Evolutionary conservation across 2,329 filamentous ascomycete species (phyloP), one percentile per base, ranked within the genome.

Genomic region (Pseudogymnoascus sp.): DNA sequence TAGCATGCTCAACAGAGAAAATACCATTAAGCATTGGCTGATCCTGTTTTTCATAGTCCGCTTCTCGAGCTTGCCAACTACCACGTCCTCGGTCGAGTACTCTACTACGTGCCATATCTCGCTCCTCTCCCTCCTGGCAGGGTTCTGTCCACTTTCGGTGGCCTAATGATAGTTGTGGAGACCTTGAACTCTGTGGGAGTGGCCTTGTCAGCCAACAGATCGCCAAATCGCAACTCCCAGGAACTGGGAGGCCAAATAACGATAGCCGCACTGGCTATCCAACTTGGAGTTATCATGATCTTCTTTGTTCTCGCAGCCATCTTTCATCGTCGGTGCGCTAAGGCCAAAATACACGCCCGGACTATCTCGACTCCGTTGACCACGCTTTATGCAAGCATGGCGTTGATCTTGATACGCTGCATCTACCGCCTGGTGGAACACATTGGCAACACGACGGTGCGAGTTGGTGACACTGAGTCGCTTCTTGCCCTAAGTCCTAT

Each of bases 61-160:
- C 75, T 86, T 3, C 78, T 85, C 29, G 82, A 83, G 43, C 76
- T 82, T 3, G 79, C 82, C 61, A 84, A 85, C 67, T 86, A 85
- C 71, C 79, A 83, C 66, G 77, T 85, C 61, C 78, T 86, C n/a
- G 80, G 80, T 3, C 78, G 82, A 7, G 74, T 84, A 7, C 74
- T 86, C n/a, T 81, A 80, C 68, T 87, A 86, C 70, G 76, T 83
- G 2, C 83, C 83, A 0, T 81, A 84, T 67, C 76, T 80, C 61
- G 75, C 82, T 0, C 82, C 82, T 0, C 68, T 80, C 19, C 71
- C 75, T n/a, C 76, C 78, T 0, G 72, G 74, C 21, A 68, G 72
- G 23, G 77, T 79, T 6, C 65, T 80, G n/a, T 72, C 73, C 8
- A 77, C 74, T 2, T 80, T 80, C 63, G 76, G 74, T n/a, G 72